These are phyloP conservation scores for Cystobasidium ongulense DNA, from an alignment of 768 basidiomycete species.

Conservation along the genomic window DNA sequence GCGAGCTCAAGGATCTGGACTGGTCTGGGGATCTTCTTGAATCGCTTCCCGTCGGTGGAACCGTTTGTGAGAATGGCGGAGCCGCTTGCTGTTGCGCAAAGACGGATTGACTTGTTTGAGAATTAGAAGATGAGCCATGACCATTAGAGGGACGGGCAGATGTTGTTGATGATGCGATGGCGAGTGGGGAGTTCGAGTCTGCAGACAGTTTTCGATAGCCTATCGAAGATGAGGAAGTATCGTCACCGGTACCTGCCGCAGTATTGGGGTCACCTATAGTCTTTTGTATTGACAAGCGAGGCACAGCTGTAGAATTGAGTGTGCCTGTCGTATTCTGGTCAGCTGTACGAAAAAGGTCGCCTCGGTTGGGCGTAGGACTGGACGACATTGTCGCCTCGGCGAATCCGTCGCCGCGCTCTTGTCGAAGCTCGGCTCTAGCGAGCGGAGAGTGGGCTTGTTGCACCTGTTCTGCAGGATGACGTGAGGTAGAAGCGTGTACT, in stretches of 20 bases:
- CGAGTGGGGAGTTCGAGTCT: conserved; percentile 8
- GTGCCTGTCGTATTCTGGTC: neutral
- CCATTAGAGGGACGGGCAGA: conserved; percentile 5
- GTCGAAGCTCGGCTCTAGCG: neutral
- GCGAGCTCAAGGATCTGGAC: neutral
- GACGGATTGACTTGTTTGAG: neutral
- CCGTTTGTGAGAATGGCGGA: neutral
- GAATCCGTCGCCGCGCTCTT: neutral
- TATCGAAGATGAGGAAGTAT: neutral
- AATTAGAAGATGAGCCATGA: neutral
- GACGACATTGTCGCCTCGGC: neutral
- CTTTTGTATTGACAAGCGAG: neutral
- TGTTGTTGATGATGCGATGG: neutral
- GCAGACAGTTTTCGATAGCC: neutral
- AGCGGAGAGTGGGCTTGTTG: neutral
- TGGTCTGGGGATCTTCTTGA: neutral
- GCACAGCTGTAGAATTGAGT: neutral
- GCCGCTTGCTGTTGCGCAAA: neutral
- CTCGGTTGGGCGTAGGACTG: neutral
- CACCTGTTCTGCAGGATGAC: neutral
- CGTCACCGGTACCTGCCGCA: neutral
- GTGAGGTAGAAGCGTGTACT: neutral
- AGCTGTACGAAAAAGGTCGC: neutral
- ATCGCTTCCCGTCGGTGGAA: neutral
- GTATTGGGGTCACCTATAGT: neutral